A percentile compares a stretch with the other conserved stretches of the same genome.
Evolutionary conservation across 176 grass and related monocot species (phyloP).

Genomic region (Eragrostis curvula): DNA sequence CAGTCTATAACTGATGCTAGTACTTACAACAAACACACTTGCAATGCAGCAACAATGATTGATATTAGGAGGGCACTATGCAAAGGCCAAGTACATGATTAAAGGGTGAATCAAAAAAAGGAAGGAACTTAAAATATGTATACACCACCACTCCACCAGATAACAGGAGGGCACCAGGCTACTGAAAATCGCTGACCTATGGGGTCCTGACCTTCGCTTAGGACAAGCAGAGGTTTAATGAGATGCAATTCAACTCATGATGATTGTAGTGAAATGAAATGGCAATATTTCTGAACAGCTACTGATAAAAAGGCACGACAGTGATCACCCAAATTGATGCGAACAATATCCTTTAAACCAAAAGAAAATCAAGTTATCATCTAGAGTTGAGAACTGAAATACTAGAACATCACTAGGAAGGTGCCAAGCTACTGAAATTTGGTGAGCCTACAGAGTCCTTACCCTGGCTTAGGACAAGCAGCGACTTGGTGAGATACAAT

Average conservation of each 20-base stretch:
- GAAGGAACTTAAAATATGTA: neutral
- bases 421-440: too few relatives aligned
- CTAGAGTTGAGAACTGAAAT: too few relatives aligned
- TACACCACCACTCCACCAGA: neutral
- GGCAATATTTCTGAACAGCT: too few relatives aligned
- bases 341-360: too few relatives aligned
- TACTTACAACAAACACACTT: constrained; percentile 50
- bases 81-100: neutral
- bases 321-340: too few relatives aligned
- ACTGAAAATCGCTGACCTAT: neutral
- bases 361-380: too few relatives aligned
- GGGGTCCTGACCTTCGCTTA: neutral
- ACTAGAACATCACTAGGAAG: too few relatives aligned
- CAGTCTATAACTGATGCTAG: neutral
- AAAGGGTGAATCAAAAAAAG: neutral
- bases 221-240: neutral
- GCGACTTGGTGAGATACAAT: too few relatives aligned
- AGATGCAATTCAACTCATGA: neutral
- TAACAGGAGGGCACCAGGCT: neutral
- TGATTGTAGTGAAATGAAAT: neutral
- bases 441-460: too few relatives aligned
- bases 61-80: too few relatives aligned
- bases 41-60: constrained; percentile 2
- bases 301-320: too few relatives aligned
- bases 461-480: too few relatives aligned